phyloP scores from a whole-genome alignment of 371 early-diverging fungal species.

The Mucor velutinosus region DNA sequence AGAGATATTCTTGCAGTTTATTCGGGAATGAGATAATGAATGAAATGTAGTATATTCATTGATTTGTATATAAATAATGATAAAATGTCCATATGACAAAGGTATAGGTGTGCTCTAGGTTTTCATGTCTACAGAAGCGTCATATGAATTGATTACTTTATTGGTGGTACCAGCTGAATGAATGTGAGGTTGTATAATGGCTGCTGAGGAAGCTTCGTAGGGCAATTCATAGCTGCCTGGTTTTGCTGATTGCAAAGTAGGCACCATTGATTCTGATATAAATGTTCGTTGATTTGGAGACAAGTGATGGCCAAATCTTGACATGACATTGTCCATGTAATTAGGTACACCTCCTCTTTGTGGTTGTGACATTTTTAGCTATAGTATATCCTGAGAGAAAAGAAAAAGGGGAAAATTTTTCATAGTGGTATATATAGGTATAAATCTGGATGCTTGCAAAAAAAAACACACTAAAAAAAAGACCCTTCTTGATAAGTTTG shows the following conservation, averaged over 20 bases:
- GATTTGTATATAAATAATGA: too few species aligned
- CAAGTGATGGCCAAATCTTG: conserved; percentile 32
- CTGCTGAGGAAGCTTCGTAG: background rate
- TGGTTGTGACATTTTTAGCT: conserved; percentile 5
- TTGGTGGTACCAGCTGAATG: background rate
- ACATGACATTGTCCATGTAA: conserved; percentile 31
- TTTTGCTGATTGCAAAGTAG: conserved; percentile 19
- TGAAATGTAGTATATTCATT: background rate
- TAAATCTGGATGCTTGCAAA: background rate
- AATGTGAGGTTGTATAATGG: background rate
- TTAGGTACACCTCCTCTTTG: conserved; percentile 4
- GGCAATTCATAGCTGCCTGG: conserved; percentile 4
- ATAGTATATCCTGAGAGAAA: background rate
- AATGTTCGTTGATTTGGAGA: conserved; percentile 26
- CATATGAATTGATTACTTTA: background rate
- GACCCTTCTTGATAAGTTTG: background rate
- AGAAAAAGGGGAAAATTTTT: background rate
- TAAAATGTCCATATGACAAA: too few species aligned
- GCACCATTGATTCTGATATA: conserved; percentile 26
- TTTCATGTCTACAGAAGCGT: background rate
- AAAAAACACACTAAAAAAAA: background rate
- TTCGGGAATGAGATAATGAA: background rate
- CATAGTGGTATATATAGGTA: background rate
- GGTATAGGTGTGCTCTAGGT: background rate
- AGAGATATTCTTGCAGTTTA: background rate